Evolutionary conservation across 768 basidiomycete genomes (phyloP).

Genomic region (Dioszegia hungarica): DNA sequence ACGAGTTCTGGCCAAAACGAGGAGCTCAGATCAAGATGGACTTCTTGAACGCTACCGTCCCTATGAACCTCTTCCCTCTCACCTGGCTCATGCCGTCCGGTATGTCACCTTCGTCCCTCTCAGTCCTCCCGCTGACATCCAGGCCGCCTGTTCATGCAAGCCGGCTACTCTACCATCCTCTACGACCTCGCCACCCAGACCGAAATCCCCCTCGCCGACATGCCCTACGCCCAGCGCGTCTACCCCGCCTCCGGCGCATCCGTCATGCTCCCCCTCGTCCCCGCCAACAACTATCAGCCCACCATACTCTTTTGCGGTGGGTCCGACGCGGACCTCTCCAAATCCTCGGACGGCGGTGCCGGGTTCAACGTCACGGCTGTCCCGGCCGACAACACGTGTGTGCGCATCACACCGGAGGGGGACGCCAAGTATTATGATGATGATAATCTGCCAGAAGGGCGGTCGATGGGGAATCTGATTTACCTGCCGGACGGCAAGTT

Average conservation of each 20-base stretch:
- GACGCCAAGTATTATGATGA: conserved; percentile 46
- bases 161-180: conserved; percentile 53
- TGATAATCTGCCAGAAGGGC: conserved; percentile 42
- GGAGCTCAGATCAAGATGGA: conserved; percentile 56
- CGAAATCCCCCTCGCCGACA: conserved; percentile 59
- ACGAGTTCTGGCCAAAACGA: conserved; percentile 69
- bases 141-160: conserved; percentile 51
- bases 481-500: conserved; percentile 55
- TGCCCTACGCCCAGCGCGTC: conserved; percentile 55
- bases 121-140: conserved; percentile 3
- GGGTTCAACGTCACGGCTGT: conserved; percentile 55
- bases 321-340: conserved; percentile 53
- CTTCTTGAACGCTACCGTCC: conserved; percentile 65
- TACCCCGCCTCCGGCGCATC: conserved; percentile 69
- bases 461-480: conserved; percentile 87
- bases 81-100: conserved; percentile 60
- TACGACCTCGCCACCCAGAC: conserved; percentile 61
- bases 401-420: conserved; percentile 67
- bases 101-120: conserved; percentile 1
- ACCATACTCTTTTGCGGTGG: conserved; percentile 91
- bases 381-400: conserved; percentile 68
- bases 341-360: conserved; percentile 69
- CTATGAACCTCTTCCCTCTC: conserved; percentile 67
- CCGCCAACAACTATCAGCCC: conserved; percentile 78
- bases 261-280: conserved; percentile 86